Percentiles rank a stretch among this genome's conserved stretches.
Evolutionary conservation across 148 eudicot genomes (phyloP).

Genomic region (Amaranthus hypochondriacus): DNA sequence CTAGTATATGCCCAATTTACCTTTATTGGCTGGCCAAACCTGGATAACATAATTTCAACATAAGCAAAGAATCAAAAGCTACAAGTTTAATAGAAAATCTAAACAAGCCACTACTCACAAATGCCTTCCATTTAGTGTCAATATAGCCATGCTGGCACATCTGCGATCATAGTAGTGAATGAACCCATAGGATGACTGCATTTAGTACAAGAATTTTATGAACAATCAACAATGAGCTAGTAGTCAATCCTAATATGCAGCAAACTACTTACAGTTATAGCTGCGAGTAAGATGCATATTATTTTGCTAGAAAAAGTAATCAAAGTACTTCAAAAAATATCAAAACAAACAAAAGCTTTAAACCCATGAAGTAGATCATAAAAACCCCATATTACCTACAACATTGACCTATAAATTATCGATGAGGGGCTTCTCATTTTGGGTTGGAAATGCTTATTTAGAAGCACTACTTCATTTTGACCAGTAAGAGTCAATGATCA

Average conservation of each 20-base stretch:
- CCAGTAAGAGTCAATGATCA: no score
- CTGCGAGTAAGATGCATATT: background rate
- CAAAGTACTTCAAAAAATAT: background rate
- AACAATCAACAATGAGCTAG: background rate
- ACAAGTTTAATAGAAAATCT: slow-evolving; percentile 6
- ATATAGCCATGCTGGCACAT: slow-evolving; percentile 82
- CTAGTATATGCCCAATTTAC: slow-evolving; percentile 98
- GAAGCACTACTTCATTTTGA: no score
- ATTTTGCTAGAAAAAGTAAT: background rate
- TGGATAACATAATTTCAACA: slow-evolving; percentile 29
- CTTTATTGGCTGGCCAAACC: slow-evolving; percentile 99
- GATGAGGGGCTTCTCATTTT: no score
- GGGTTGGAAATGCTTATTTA: no score
- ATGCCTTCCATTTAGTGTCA: slow-evolving; percentile 89
- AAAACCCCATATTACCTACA: no score
- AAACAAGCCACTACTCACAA: slow-evolving; percentile 44
- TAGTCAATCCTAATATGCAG: background rate
- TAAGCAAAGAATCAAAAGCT: background rate
- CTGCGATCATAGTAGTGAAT: slow-evolving; percentile 92
- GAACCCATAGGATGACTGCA: slow-evolving; percentile 98
- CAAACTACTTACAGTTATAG: background rate
- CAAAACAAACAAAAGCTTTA: no score
- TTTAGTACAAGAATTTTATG: slow-evolving; percentile 12
- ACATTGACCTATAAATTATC: no score
- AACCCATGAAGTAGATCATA: background rate